phyloP scores from a whole-genome alignment of 148 eudicot species.

The Rhododendron vialii region DNA sequence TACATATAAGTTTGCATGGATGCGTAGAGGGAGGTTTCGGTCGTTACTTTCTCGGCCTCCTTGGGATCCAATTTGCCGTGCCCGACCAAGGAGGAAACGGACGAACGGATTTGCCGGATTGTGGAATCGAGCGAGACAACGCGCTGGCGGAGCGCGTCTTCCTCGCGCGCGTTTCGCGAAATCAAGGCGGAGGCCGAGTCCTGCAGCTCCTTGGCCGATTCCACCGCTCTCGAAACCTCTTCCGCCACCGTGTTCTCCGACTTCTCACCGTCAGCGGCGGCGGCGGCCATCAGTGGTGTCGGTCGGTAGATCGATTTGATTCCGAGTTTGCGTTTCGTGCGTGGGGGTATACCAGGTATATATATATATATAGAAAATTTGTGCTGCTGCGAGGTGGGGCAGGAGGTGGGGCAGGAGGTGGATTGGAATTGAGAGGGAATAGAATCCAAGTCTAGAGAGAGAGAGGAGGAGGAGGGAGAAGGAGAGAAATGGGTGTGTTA shows the following conservation, averaged over 20 bases:
- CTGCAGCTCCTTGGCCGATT: slow-evolving; percentile 79
- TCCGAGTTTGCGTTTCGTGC: background rate
- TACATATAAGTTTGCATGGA: background rate
- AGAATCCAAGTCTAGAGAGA: background rate
- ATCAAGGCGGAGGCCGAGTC: slow-evolving; percentile 66
- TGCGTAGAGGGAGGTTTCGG: background rate
- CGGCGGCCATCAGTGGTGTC: slow-evolving; percentile 1
- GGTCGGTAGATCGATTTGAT: background rate
- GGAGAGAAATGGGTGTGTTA: background rate
- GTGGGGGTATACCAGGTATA: background rate
- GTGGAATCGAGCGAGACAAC: slow-evolving; percentile 54
- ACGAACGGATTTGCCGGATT: slow-evolving; percentile 46
- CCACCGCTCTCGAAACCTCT: slow-evolving; percentile 49
- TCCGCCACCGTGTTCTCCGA: slow-evolving; percentile 29
- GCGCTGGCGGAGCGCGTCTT: slow-evolving; percentile 60
- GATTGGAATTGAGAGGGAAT: background rate
- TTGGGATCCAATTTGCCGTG: slow-evolving; percentile 40
- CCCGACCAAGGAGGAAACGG: slow-evolving; percentile 25
- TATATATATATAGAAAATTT: background rate
- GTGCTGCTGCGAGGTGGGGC: background rate
- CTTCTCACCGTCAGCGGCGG: slow-evolving; percentile 7
- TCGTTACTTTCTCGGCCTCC: slow-evolving; percentile 55
- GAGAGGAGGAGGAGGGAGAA: background rate
- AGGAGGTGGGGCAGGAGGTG: background rate
- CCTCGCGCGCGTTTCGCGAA: slow-evolving; percentile 53